These are phyloP conservation scores for Moringa oleifera DNA, from an alignment of 345 rosid species.

Conservation along the genomic window DNA sequence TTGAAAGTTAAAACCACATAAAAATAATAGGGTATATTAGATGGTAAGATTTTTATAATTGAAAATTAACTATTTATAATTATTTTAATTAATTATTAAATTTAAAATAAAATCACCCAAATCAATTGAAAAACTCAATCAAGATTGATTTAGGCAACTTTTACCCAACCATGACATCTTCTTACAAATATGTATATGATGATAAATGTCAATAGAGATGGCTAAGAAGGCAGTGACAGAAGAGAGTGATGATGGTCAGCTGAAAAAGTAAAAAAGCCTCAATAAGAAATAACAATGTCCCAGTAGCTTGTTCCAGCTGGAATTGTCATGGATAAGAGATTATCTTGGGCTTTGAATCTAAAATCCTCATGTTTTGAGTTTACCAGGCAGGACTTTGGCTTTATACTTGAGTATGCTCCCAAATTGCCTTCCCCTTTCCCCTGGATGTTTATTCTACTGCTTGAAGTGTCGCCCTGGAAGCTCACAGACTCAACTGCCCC, in stretches of 20 bases:
- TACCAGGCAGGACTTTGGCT: conserved; percentile 30
- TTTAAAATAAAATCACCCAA: too few relatives aligned
- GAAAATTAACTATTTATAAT: too few relatives aligned
- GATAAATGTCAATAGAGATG: too few relatives aligned
- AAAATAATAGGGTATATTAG: too few relatives aligned
- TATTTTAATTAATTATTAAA: too few relatives aligned
- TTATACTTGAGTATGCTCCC: conserved; percentile 38
- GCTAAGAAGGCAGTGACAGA: too few relatives aligned
- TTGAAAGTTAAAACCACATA: too few relatives aligned
- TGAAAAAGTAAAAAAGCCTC: not conserved
- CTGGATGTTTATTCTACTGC: conserved; percentile 14
- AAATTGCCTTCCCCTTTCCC: conserved; percentile 44
- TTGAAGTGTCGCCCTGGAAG: conserved; percentile 1
- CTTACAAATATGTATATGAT: too few relatives aligned
- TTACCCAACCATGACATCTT: too few relatives aligned
- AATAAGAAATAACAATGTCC: conserved; percentile 31
- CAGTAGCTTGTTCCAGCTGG: conserved; percentile 23
- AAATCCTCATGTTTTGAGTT: conserved; percentile 21
- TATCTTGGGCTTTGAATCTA: conserved; percentile 21
- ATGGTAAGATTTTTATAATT: too few relatives aligned
- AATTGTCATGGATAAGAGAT: conserved; percentile 25
- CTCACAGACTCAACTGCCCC: conserved; percentile 37
- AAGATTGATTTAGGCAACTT: too few relatives aligned
- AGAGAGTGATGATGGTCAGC: not conserved
- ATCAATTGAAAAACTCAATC: too few relatives aligned